phyloP scores from a whole-genome alignment of 345 rosid species.

The Bruguiera sexangula region DNA sequence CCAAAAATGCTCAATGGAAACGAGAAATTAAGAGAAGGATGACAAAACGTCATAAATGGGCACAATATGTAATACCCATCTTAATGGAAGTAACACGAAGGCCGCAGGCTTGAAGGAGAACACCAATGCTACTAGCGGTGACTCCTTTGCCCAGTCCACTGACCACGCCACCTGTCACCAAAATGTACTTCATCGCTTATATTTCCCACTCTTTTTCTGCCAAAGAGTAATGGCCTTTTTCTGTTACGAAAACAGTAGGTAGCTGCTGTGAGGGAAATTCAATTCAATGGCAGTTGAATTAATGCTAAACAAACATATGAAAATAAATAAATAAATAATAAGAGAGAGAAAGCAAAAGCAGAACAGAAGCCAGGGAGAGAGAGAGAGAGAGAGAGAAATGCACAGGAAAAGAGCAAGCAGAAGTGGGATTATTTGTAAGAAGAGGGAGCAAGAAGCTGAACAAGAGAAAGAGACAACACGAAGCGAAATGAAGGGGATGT shows the following conservation, averaged over 20 bases:
- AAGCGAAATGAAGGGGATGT: too few species aligned
- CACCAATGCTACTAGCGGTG: slow-evolving; percentile 31
- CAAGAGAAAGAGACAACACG: too few species aligned
- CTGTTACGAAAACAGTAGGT: neutral
- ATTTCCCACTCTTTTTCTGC: too few species aligned
- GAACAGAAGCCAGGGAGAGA: too few species aligned
- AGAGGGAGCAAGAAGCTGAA: too few species aligned
- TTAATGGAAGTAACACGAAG: slow-evolving; percentile 34
- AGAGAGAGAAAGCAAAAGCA: too few species aligned
- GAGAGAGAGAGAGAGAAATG: too few species aligned
- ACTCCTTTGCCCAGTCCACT: slow-evolving; percentile 37
- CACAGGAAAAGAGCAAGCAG: too few species aligned
- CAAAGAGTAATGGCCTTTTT: neutral
- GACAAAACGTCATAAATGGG: too few species aligned
- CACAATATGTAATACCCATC: slow-evolving; percentile 10
- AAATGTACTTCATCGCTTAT: slow-evolving; percentile 26
- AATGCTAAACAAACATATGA: too few species aligned
- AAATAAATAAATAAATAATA: too few species aligned
- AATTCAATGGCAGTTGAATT: neutral
- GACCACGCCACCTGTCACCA: slow-evolving; percentile 34
- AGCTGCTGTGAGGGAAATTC: neutral
- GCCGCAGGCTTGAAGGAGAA: slow-evolving; percentile 31
- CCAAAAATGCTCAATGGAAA: neutral
- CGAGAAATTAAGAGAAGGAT: neutral
- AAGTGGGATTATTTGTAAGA: too few species aligned